phyloP scores from a whole-genome alignment of 176 grass and related monocot genomes.

The Lolium multiflorum region DNA sequence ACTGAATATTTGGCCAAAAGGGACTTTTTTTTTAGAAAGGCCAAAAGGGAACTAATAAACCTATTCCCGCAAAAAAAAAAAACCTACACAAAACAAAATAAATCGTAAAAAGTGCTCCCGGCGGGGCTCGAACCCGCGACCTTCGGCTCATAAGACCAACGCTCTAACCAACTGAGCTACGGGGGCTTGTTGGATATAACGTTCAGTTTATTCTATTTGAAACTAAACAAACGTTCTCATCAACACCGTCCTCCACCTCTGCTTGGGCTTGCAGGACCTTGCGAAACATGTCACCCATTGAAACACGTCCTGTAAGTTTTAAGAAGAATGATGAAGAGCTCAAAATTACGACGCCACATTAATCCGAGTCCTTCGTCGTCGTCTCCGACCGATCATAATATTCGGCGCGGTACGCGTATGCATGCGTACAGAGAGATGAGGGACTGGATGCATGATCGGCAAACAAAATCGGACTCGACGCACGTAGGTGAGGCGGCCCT shows the following conservation, averaged over 20 bases:
- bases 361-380: no score
- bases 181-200: conserved; percentile 1
- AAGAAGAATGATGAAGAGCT: background rate
- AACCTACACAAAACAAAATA: no score
- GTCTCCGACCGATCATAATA: no score
- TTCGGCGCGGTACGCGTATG: no score
- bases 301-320: background rate
- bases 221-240: background rate
- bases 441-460: no score
- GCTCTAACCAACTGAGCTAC: conserved; percentile 99
- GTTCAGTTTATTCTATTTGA: background rate
- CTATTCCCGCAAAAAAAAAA: no score
- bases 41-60: no score
- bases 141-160: conserved; percentile 99
- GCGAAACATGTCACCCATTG: background rate
- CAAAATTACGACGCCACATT: no score
- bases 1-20: no score
- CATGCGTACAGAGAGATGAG: no score
- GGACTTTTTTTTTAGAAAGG: no score
- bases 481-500: background rate
- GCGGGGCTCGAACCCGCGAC: conserved; percentile 99
- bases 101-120: conserved; percentile 43
- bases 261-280: background rate
- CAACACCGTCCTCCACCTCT: background rate
- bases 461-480: no score